A percentile compares a stretch with the other conserved stretches of the same genome.
phyloP scores from a whole-genome alignment of 495 filamentous ascomycete species.

The Penicillium robsamsonii region DNA sequence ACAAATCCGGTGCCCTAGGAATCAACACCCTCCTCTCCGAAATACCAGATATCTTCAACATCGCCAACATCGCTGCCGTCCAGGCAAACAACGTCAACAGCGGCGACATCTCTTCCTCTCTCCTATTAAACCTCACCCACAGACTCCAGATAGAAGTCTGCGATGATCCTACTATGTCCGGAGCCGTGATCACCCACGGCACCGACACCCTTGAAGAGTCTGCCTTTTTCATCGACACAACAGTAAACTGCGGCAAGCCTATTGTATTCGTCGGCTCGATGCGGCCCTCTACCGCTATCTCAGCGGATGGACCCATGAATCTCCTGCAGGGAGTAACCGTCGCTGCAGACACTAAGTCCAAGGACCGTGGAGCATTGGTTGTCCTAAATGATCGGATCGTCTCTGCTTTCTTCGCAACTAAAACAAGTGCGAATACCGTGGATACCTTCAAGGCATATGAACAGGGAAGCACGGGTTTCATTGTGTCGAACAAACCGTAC shows the following conservation, averaged over 20 bases:
- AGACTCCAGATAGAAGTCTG: constrained; percentile 41
- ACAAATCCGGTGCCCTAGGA: constrained; percentile 43
- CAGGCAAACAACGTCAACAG: constrained; percentile 43
- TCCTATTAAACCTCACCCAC: constrained; percentile 43
- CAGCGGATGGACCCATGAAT: constrained; percentile 51
- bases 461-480: constrained; percentile 44
- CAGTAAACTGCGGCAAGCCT: constrained; percentile 47
- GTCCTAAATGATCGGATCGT: constrained; percentile 53
- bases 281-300: constrained; percentile 50
- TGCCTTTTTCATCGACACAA: constrained; percentile 50
- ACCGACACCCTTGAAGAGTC: constrained; percentile 53
- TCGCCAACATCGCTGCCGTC: constrained; percentile 49
- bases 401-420: constrained; percentile 47
- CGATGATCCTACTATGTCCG: constrained; percentile 41
- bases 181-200: constrained; percentile 51
- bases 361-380: constrained; percentile 43
- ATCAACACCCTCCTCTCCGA: constrained; percentile 40
- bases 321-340: constrained; percentile 50
- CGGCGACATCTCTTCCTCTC: constrained; percentile 37
- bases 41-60: constrained; percentile 41
- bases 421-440: constrained; percentile 51
- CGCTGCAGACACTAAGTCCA: constrained; percentile 33
- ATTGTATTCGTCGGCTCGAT: constrained; percentile 50
- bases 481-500: constrained; percentile 44
- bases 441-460: constrained; percentile 51